A percentile compares a stretch with the other conserved stretches of the same genome.
These are phyloP conservation scores for Skeletonema menzelii DNA, from an alignment of 108 stramenopile species.

Conservation along the genomic window DNA sequence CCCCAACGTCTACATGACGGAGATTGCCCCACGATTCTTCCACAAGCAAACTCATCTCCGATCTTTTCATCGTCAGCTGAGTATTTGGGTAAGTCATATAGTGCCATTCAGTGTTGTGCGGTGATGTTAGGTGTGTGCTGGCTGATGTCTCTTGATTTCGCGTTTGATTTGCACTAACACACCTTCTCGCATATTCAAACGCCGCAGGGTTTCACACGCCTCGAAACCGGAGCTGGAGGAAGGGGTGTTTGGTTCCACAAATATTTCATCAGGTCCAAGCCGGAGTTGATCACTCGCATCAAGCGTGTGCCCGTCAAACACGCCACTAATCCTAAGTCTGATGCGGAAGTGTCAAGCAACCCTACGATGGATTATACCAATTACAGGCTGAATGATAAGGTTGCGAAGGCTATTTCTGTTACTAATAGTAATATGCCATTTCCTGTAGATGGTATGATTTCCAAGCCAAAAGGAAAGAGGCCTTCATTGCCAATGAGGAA, in stretches of 20 bases:
- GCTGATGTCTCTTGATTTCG: too few species aligned
- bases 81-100: conserved; percentile 11
- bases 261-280: conserved; percentile 15
- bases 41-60: conserved; percentile 15
- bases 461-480: not conserved
- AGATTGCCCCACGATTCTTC: conserved; percentile 18
- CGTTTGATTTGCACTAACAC: too few species aligned
- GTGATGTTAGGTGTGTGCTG: too few species aligned
- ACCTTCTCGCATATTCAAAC: not conserved
- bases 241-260: conserved; percentile 19
- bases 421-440: too few species aligned
- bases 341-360: not conserved
- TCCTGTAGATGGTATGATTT: not conserved
- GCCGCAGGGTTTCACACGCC: conserved; percentile 10
- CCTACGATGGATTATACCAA: not conserved
- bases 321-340: not conserved
- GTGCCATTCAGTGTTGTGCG: too few species aligned
- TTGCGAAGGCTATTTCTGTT: not conserved
- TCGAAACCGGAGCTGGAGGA: conserved; percentile 16
- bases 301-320: conserved; percentile 23
- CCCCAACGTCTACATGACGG: conserved; percentile 14
- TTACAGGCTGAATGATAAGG: not conserved
- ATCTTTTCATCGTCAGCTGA: conserved; percentile 23
- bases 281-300: conserved; percentile 12
- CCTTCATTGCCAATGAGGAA: not conserved